These are phyloP conservation scores for Aurantiochytrium sp. DNA, from an alignment of 108 stramenopile species.

Conservation along the genomic window DNA sequence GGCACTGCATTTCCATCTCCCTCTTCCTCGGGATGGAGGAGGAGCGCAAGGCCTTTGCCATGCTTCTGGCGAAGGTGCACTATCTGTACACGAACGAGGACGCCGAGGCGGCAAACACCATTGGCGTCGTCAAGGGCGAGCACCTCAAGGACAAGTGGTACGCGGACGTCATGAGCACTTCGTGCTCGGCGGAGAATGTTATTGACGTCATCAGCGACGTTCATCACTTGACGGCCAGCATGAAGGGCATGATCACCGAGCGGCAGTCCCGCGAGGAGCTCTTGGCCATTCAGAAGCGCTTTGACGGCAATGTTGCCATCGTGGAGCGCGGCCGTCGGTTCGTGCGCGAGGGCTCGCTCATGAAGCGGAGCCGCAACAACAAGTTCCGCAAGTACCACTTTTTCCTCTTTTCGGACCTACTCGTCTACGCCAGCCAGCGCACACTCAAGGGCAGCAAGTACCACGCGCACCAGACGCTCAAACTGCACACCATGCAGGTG, in stretches of 20 bases:
- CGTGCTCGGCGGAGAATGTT: not conserved
- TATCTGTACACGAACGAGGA: not conserved
- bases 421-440: conserved; percentile 19
- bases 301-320: not conserved
- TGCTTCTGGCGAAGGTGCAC: not conserved
- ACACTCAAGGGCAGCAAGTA: not conserved
- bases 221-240: not conserved
- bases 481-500: conserved; percentile 13
- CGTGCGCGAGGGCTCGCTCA: not conserved
- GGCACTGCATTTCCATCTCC: not conserved
- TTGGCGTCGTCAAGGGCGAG: not conserved
- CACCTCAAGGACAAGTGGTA: conserved; percentile 28
- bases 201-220: conserved; percentile 6
- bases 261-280: not conserved
- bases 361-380: conserved; percentile 1
- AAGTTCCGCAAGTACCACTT: conserved; percentile 26
- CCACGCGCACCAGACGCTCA: not conserved
- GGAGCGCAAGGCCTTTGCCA: conserved; percentile 26
- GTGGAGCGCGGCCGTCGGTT: not conserved
- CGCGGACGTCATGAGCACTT: not conserved
- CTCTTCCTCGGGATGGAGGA: conserved; percentile 28
- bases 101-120: too few relatives aligned
- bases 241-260: not conserved
- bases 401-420: not conserved
- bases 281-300: not conserved